phyloP scores from a whole-genome alignment of 2,329 filamentous ascomycete species.

The Stachybotrys echinatus region DNA sequence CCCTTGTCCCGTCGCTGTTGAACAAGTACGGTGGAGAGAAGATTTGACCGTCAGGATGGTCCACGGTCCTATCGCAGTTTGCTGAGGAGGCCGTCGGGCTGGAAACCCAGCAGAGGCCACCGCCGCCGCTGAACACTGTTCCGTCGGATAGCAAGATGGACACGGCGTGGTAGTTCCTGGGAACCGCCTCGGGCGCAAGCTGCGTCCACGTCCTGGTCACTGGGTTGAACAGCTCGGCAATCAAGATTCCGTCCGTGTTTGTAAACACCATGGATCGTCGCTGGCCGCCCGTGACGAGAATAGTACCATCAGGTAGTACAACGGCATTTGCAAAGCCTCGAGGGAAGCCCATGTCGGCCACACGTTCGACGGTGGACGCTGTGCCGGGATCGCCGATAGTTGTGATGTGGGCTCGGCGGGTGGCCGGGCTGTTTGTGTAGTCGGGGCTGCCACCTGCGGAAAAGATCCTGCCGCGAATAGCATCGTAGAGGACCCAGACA shows the following conservation, averaged over 20 bases:
- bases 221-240: conserved; percentile 42
- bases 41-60: conserved; percentile 51
- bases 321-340: conserved; percentile 38
- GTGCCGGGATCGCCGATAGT: conserved; percentile 29
- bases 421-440: conserved; percentile 34
- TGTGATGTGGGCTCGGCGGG: conserved; percentile 39
- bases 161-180: conserved; percentile 45
- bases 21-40: conserved; percentile 53
- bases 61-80: conserved; percentile 24
- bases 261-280: conserved; percentile 35
- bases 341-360: conserved; percentile 25
- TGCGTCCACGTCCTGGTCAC: conserved; percentile 31
- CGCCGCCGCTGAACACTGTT: conserved; percentile 44
- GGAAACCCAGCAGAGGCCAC: conserved; percentile 41
- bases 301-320: conserved; percentile 38
- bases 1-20: conserved; percentile 31
- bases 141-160: conserved; percentile 47
- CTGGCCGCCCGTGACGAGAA: conserved; percentile 33
- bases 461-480: conserved; percentile 51
- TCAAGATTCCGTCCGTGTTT: conserved; percentile 33
- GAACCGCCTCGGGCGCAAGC: conserved; percentile 29
- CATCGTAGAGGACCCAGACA: conserved; percentile 50
- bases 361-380: conserved; percentile 9
- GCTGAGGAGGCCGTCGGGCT: conserved; percentile 17
- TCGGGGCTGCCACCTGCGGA: conserved; percentile 39